Evolutionary conservation across 1,284 basidiomycete species (phyloP), one percentile per base, ranked within the genome.

Genomic region (Ustilago trichophora): DNA sequence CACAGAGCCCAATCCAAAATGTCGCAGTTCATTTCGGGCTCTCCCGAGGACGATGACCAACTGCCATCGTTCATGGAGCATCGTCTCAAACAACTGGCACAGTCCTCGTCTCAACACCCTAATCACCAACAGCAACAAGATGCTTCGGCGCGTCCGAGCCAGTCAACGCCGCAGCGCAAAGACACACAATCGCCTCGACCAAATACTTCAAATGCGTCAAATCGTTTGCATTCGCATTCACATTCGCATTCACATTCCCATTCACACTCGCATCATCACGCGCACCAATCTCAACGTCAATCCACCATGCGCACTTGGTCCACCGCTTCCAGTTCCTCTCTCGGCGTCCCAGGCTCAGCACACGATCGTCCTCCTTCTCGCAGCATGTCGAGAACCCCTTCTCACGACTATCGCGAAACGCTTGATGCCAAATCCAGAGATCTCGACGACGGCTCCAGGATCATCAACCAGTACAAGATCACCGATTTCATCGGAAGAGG

Each of bases 401-500:
- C 67, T 5, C 49, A 59, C 36, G 67, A 70, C 9, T 70, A 56
- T 21, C 51, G 56, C 29, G 79, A 81, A 37, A 79, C 79, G 6
- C 67, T 81, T 15, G 55, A 81, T 45, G 79, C 79, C n/a, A 63
- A 71, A 38, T 73, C 73, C 22, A 56, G 46, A 40, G 64, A 77
- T 26, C 47, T 78, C 27, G 71, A 67, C 16, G 79, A 81, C 46
- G 79, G 79, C 6, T 75, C 75, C 1, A 47, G 72, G 0, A 72
- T 78, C 44, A 73, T 81, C 56, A 81, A 81, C 46, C 79, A 81
- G 47, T 81, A 81, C 47, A 70, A 65, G 40, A 75, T 81, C 36
- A 57, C 60, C 18, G 62, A 72, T 6, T 50, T 72, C n/a, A 75
- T 81, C 22, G 79, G 79, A 0, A 52, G 72, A 13, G 79, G 79